Conservation (phyloP, 495 filamentous ascomycete genomes). For the Hamigera avellanea region DNA sequence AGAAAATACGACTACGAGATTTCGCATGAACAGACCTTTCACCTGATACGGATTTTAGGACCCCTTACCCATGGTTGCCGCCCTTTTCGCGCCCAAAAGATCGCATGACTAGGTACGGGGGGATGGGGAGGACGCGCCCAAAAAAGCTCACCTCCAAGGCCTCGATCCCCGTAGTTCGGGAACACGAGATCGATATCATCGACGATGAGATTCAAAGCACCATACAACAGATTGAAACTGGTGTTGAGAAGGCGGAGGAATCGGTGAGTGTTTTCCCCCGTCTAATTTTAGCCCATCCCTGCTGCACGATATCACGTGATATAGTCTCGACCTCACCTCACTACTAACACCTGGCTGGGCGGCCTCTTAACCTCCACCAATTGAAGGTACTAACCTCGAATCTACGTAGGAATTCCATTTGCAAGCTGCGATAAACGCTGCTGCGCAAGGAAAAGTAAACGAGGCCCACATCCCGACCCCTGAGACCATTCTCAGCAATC, state of each 20-base stretch:
- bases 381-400: slow-evolving; percentile 10
- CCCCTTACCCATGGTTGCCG: slow-evolving; percentile 32
- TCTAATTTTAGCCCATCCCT: slow-evolving; percentile 30
- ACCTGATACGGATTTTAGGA: slow-evolving; percentile 30
- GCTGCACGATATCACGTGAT: slow-evolving; percentile 45
- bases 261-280: slow-evolving; percentile 59
- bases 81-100: slow-evolving; percentile 43
- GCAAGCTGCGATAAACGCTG: slow-evolving; percentile 77
- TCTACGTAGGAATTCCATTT: slow-evolving; percentile 86
- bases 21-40: slow-evolving; percentile 42
- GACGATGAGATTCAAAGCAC: slow-evolving; percentile 55
- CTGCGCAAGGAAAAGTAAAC: slow-evolving; percentile 62
- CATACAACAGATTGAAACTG: slow-evolving; percentile 79
- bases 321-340: slow-evolving; percentile 18
- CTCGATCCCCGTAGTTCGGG: slow-evolving; percentile 70
- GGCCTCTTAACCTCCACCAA: slow-evolving; percentile 8
- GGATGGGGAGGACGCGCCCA: slow-evolving; percentile 51
- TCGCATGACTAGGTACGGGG: slow-evolving; percentile 54
- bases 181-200: slow-evolving; percentile 73
- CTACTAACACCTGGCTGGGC: slow-evolving; percentile 18
- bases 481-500: slow-evolving; percentile 57
- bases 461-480: slow-evolving; percentile 80
- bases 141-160: slow-evolving; percentile 89
- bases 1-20: slow-evolving; percentile 43
- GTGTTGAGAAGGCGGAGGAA: slow-evolving; percentile 93